phyloP scores from a whole-genome alignment of 345 rosid genomes.

The Gossypium raimondii region DNA sequence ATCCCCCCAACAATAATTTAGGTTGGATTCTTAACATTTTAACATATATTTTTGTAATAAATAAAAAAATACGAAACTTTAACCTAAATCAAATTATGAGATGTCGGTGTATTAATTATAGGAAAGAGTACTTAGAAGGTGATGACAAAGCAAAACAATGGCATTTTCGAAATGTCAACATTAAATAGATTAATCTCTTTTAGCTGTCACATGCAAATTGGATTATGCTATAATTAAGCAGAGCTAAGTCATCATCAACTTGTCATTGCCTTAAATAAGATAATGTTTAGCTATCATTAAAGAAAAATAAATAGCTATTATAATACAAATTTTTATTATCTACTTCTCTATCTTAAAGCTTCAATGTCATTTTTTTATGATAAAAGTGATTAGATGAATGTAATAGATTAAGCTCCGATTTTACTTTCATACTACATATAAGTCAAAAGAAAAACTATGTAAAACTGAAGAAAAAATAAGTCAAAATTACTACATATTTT shows the following conservation, averaged over 20 bases:
- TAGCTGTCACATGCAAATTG: background rate
- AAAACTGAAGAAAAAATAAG: no score
- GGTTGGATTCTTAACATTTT: no score
- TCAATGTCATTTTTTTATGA: no score
- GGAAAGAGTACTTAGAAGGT: background rate
- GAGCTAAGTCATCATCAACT: background rate
- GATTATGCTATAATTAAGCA: background rate
- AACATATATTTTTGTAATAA: no score
- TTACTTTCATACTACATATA: no score
- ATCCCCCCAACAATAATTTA: no score
- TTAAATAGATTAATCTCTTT: background rate
- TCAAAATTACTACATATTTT: no score
- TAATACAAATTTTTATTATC: background rate
- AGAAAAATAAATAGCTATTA: background rate
- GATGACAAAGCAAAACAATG: background rate
- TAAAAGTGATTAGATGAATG: no score
- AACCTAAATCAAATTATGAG: background rate
- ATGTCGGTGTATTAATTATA: background rate
- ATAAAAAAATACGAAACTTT: no score
- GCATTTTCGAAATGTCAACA: background rate
- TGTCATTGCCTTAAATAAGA: background rate
- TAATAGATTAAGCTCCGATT: no score
- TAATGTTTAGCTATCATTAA: background rate
- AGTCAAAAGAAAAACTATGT: no score
- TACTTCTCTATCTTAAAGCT: no score